Evolutionary conservation across 768 basidiomycete genomes (phyloP).

Genomic region (Termitomyces sp.): DNA sequence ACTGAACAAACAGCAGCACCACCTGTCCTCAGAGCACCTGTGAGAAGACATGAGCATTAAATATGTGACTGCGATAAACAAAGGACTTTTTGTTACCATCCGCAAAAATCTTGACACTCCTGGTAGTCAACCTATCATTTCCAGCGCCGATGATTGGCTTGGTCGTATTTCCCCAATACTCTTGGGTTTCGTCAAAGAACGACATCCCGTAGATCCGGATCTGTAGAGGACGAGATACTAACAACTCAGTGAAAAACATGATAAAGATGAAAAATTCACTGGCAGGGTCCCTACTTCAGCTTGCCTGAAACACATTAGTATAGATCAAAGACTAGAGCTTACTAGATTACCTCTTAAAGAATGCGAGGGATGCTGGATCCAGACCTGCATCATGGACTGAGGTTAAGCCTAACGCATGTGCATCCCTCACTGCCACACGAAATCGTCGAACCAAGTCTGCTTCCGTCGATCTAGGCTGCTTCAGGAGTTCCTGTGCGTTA

Average conservation of each 20-base stretch:
- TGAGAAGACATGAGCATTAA: background rate
- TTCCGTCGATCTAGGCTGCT: constrained; percentile 58
- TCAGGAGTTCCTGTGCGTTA: constrained; percentile 77
- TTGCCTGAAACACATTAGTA: constrained; percentile 40
- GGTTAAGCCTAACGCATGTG: constrained; percentile 68
- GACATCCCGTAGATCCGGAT: constrained; percentile 78
- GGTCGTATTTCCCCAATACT: constrained; percentile 71
- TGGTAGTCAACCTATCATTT: constrained; percentile 60
- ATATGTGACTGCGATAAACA: constrained; percentile 1
- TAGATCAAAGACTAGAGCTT: background rate
- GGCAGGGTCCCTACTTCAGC: constrained; percentile 57
- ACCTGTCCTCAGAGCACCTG: constrained; percentile 83
- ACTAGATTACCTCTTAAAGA: constrained; percentile 59
- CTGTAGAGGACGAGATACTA: constrained; percentile 26
- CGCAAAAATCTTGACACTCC: constrained; percentile 78
- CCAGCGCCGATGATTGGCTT: constrained; percentile 49
- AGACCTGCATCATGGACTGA: constrained; percentile 85
- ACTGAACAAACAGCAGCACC: constrained; percentile 66
- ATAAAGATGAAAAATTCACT: constrained; percentile 27
- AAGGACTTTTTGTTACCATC: constrained; percentile 41
- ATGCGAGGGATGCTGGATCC: constrained; percentile 59
- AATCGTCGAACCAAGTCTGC: constrained; percentile 58
- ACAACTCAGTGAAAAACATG: constrained; percentile 1
- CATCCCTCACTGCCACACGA: constrained; percentile 58
- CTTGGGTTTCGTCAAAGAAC: constrained; percentile 57